Percentiles rank a stretch among this genome's conserved stretches.
Evolutionary conservation across 2,329 filamentous ascomycete genomes (phyloP).

Genomic region (Fusarium sp.): DNA sequence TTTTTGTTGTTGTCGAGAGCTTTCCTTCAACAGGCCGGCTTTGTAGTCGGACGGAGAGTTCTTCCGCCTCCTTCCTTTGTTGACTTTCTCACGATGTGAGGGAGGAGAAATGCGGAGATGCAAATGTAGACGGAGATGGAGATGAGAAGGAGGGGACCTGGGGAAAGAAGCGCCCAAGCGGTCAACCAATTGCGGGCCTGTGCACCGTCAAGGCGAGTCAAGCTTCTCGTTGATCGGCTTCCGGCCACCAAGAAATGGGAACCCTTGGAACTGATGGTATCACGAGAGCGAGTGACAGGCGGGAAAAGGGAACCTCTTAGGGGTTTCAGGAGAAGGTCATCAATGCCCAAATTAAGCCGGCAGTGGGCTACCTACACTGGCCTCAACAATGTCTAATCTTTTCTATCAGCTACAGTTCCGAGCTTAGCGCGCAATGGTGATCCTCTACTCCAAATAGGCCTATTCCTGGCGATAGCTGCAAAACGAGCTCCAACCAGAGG

Average conservation of each 20-base stretch:
- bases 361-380: not conserved
- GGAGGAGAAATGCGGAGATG: constrained; percentile 22
- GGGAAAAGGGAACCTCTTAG: not conserved
- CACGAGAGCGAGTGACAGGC: constrained; percentile 18
- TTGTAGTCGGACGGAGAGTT: constrained; percentile 1
- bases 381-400: not conserved
- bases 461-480: constrained; percentile 4
- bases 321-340: constrained; percentile 20
- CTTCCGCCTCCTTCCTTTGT: constrained; percentile 10
- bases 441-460: constrained; percentile 3
- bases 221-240: constrained; percentile 19
- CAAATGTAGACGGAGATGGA: constrained; percentile 2
- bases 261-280: constrained; percentile 19
- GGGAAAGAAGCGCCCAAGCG: constrained; percentile 4
- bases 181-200: constrained; percentile 27
- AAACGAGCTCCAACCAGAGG: constrained; percentile 22
- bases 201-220: constrained; percentile 21
- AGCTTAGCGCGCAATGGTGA: constrained; percentile 35
- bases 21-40: not conserved
- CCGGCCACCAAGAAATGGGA: not conserved
- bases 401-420: constrained; percentile 10
- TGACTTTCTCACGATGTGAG: constrained; percentile 11
- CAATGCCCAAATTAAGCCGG: constrained; percentile 3
- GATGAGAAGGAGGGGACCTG: constrained; percentile 5
- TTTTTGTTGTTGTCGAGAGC: not conserved